Conservation (phyloP, 371 early-diverging fungal species). For the Mortierella sp. region DNA sequence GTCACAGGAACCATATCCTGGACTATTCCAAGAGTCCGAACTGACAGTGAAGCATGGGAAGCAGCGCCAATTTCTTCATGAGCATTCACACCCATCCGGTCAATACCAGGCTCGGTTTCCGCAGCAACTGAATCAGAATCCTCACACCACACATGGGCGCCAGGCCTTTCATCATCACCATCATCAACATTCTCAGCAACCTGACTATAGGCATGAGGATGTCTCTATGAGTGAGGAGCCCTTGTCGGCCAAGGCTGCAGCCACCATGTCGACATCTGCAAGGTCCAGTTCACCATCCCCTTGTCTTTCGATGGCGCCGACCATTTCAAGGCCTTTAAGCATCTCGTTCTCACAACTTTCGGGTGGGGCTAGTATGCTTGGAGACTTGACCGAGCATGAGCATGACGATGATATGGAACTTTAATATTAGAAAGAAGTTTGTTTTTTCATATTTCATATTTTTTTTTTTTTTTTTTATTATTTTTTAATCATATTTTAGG, state of each 20-base stretch:
- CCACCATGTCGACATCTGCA: constrained; percentile 19
- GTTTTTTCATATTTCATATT: neutral
- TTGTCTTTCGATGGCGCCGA: constrained; percentile 41
- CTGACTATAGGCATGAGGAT: constrained; percentile 23
- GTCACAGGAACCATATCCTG: no score
- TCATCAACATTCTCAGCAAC: neutral
- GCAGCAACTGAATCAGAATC: no score
- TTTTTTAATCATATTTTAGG: no score
- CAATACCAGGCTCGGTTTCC: no score
- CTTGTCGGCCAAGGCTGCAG: neutral
- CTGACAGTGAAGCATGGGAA: constrained; percentile 17
- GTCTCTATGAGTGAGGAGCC: constrained; percentile 42
- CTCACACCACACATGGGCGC: no score
- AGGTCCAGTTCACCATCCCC: constrained; percentile 43
- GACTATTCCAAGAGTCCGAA: neutral
- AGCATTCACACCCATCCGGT: no score
- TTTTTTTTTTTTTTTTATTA: constrained; percentile 3
- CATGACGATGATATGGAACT: constrained; percentile 52
- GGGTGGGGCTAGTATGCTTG: constrained; percentile 29
- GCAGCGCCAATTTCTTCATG: constrained; percentile 1
- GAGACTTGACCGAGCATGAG: constrained; percentile 40
- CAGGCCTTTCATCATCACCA: constrained; percentile 5
- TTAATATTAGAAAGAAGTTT: neutral
- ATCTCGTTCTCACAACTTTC: constrained; percentile 42
- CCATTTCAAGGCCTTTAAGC: constrained; percentile 35